phyloP scores from a whole-genome alignment of 192 early-diverging fungal genomes.

The Rhizoclosmatium sp. region DNA sequence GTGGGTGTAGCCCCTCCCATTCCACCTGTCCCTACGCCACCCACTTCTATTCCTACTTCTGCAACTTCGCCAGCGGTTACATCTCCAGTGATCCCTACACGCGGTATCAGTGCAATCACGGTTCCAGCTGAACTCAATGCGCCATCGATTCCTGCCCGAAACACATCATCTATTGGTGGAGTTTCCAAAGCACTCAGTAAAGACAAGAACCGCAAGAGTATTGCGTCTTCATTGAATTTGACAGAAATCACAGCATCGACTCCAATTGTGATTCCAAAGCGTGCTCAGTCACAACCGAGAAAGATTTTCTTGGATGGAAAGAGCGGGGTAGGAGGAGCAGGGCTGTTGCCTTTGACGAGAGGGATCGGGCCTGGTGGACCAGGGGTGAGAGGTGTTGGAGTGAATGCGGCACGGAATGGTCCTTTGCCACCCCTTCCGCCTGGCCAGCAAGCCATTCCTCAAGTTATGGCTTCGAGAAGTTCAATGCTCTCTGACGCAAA shows the following conservation, averaged over 20 bases:
- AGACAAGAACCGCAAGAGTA: constrained; percentile 5
- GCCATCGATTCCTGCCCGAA: constrained; percentile 16
- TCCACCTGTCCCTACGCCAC: neutral
- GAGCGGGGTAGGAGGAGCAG: neutral
- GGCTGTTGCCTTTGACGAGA: neutral
- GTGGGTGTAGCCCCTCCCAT: neutral
- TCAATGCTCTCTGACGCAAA: neutral
- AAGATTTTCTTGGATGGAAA: constrained; percentile 13
- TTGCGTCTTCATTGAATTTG: neutral
- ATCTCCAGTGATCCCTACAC: constrained; percentile 13
- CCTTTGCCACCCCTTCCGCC: neutral
- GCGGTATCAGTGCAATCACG: neutral
- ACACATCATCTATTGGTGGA: neutral
- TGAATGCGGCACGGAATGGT: neutral
- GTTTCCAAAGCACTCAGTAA: neutral
- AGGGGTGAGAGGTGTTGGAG: no score
- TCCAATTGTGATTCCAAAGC: constrained; percentile 22
- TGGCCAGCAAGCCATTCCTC: neutral
- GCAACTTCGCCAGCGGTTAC: neutral
- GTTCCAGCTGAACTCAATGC: constrained; percentile 8
- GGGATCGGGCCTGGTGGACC: neutral
- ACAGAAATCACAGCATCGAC: neutral
- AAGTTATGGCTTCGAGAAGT: neutral
- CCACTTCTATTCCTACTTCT: neutral
- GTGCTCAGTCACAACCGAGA: constrained; percentile 3